Base-by-base conservation (phyloP, 306 rosid species). In the Prinsepia uniflora region DNA sequence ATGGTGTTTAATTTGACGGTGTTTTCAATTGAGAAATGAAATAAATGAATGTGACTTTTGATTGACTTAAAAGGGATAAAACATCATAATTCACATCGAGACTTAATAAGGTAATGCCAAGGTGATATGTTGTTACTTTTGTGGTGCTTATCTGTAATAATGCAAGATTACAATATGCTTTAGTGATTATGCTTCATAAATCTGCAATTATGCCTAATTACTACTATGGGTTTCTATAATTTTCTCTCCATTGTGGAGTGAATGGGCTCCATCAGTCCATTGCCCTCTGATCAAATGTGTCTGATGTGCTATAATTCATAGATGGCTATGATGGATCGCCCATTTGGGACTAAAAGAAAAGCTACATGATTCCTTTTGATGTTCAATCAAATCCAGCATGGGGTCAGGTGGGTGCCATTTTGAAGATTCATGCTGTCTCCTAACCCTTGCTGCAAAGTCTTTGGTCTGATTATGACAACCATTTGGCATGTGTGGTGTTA, bases 391-490 rank as follows among this genome's bases (percentile, higher is more conserved):
- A 86, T 86, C 84, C 75, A 52, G 67, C 47, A 84, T 81, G 86
- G 90, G 88, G 82, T 70, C 85, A 74, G 72, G 79, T 48, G 72
- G 79, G 81, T 73, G 79, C 75, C 83, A 67, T 82, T 80, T 82
- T 85, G 78, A 78, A 89, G 90, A 92, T 92, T 89, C 91, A 87
- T 79, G 86, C 78, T 92, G 96, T 87, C 92, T 87, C 84, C 90
- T 79, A 61, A 45, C 70, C 64, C 77, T 80, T 69, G 59, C 79
- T 79, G 55, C 43, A 86, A 86, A 86, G 87, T 90, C 88, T 76
- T 75, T 72, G 58, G 19, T 67, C 47, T 20, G 88, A 89, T 81
- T 80, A 78, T 75, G 91, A 87, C 91, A 81, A 18, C 85, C 87
- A 89, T 81, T 84, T 85, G 78, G 40, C 78, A 65, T 67, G 75